These are phyloP conservation scores for Trichoderma citrinoviride DNA, from an alignment of 2,329 filamentous ascomycete genomes.

Conservation along the genomic window DNA sequence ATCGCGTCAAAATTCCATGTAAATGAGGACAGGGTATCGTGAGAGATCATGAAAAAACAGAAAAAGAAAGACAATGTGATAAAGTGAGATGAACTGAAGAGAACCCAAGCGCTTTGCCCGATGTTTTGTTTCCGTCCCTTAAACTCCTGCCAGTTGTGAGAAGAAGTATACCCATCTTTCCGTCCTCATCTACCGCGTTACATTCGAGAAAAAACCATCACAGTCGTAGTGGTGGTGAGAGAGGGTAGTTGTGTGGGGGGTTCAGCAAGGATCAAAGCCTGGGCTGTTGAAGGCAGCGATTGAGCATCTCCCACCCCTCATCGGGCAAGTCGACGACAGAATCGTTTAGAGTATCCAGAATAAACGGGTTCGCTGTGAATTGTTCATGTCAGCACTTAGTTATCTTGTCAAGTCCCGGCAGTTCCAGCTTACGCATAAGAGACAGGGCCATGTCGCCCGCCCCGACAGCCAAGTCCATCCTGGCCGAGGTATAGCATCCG, in stretches of 20 bases:
- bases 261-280: neutral
- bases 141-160: neutral
- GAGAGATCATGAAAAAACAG: neutral
- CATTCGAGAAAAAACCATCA: neutral
- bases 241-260: neutral
- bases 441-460: conserved; percentile 40
- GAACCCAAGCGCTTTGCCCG: neutral
- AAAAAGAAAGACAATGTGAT: neutral
- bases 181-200: conserved; percentile 6
- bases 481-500: conserved; percentile 49
- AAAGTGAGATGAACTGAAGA: neutral
- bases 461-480: conserved; percentile 47
- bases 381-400: neutral
- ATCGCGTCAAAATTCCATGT: conserved; percentile 3
- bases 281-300: conserved; percentile 30
- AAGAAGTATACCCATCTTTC: neutral
- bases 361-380: conserved; percentile 38
- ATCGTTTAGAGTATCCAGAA: conserved; percentile 42
- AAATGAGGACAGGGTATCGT: conserved; percentile 18
- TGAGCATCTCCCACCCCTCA: conserved; percentile 38
- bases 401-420: neutral
- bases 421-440: conserved; percentile 45
- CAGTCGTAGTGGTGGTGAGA: neutral
- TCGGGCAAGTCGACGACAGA: conserved; percentile 39
- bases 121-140: neutral